A percentile compares a stretch with the other conserved stretches of the same genome.
These are phyloP conservation scores for Pichia sp. DNA, from an alignment of 1,139 yeast species.

Conservation along the genomic window DNA sequence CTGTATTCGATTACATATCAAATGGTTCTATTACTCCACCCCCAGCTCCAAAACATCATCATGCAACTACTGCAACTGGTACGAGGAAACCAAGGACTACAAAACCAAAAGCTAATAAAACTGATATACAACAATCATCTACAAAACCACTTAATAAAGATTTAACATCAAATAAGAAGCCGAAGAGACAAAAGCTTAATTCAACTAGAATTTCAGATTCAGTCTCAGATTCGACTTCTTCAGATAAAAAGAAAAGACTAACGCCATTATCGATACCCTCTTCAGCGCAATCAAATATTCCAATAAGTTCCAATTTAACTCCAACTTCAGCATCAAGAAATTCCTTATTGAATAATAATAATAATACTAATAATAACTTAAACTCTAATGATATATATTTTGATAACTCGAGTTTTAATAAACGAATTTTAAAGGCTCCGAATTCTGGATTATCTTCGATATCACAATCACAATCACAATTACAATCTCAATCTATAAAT, in stretches of 20 bases:
- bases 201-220: no score
- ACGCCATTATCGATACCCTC: not conserved
- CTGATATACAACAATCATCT: conserved; percentile 36
- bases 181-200: not conserved
- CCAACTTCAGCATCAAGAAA: conserved; percentile 7
- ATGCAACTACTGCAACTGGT: conserved; percentile 46
- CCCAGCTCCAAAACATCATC: conserved; percentile 82
- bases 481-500: not conserved
- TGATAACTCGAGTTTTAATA: conserved; percentile 1
- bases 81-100: conserved; percentile 18
- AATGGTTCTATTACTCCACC: conserved; percentile 61
- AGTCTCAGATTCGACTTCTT: not conserved
- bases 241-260: not conserved
- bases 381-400: not conserved
- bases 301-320: not conserved
- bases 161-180: conserved; percentile 34
- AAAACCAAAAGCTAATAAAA: not conserved
- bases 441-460: not conserved
- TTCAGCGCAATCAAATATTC: not conserved
- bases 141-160: conserved; percentile 34
- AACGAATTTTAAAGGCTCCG: conserved; percentile 24
- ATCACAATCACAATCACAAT: not conserved
- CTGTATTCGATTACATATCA: conserved; percentile 60
- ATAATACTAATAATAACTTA: conserved; percentile 2
- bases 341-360: not conserved